Base-by-base conservation (phyloP, 2,329 filamentous ascomycete species). In the Penicillium occitanis region DNA sequence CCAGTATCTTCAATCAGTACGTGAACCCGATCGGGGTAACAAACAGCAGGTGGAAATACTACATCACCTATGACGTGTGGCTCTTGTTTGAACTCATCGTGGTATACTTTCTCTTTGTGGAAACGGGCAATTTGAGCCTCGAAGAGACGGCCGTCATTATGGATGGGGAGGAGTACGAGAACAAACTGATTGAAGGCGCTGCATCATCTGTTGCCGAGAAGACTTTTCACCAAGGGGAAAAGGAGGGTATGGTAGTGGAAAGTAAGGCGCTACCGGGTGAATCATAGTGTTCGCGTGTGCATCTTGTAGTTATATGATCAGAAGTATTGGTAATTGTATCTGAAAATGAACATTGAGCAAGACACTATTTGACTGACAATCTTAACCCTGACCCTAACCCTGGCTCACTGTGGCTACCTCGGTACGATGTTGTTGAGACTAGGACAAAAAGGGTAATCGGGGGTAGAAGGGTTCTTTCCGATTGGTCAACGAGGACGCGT, bases 121-220 rank as follows among this genome's bases (percentile, higher is more conserved):
- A 79, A 69, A 79, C 76, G 5, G 64, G 77, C 70, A 67, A 77
- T 62, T 55, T 68, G 33, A 77, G 74, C 66, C 65, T 79, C 37
- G 75, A 78, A 68, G 71, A 74, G 28, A 69, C 68, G 42, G 66
- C 66, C 10, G 14, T 35, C 3, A 60, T 69, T 3, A 64, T 70
- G 19, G 69, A 70, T 42, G 69, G 68, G 8, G 6, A 66, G 64
- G 44, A 67, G 33, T 59, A 59, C 5, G 55, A 59, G 55, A 63
- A 50, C 28, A 40, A 55, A 30, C 8, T 59, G 55, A 59, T 59
- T 59, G 33, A 37, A 28, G 55, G 37, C 1, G 55, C 55, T 19
- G 13, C 33, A n/a, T 40, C 55, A n/a, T 40, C 55, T 1, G 55
- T 14, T 37, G 55, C 55, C 1, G 55, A 59, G 55, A 59, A 42